Percentiles rank a stretch among this genome's conserved stretches.
phyloP scores from a whole-genome alignment of 75 land plant genomes.

The Selaginella moellendorffii region DNA sequence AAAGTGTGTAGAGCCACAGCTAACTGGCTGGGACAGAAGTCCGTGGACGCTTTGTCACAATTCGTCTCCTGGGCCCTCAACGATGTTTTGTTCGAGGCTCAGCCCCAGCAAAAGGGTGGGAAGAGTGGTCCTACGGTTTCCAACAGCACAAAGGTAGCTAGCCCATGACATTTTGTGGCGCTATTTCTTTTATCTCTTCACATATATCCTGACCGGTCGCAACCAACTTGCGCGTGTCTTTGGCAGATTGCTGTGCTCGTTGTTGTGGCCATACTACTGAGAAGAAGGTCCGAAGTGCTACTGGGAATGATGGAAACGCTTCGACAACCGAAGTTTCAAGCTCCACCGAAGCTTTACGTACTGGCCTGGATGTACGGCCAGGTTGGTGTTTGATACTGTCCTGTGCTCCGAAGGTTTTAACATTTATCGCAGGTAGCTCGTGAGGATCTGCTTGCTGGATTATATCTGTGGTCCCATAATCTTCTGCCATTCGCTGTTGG shows the following conservation, averaged over 20 bases:
- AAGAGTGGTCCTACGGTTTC: conserved; percentile 32
- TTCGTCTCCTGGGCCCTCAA: conserved; percentile 61
- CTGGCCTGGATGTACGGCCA: conserved; percentile 61
- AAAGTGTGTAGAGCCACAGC: conserved; percentile 47
- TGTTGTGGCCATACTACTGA: neutral
- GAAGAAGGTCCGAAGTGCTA: neutral
- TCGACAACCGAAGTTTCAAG: neutral
- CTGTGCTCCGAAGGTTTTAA: neutral
- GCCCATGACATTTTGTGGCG: neutral
- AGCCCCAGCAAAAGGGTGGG: conserved; percentile 47
- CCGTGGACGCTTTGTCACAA: conserved; percentile 44
- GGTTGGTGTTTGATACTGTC: conserved; percentile 27
- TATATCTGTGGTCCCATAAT: conserved; percentile 62
- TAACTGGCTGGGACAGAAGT: conserved; percentile 67
- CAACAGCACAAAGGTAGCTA: conserved; percentile 51
- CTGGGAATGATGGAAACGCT: neutral
- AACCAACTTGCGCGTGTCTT: neutral
- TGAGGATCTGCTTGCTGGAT: conserved; percentile 71
- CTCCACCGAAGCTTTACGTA: conserved; percentile 35
- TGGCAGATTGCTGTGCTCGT: neutral
- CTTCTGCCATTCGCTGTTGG: conserved; percentile 59
- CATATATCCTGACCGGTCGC: neutral
- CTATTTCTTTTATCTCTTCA: neutral
- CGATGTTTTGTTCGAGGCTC: conserved; percentile 49
- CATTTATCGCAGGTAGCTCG: conserved; percentile 36